Conservation (phyloP, 352 stramenopile species). For the Phytophthora colocasiae region DNA sequence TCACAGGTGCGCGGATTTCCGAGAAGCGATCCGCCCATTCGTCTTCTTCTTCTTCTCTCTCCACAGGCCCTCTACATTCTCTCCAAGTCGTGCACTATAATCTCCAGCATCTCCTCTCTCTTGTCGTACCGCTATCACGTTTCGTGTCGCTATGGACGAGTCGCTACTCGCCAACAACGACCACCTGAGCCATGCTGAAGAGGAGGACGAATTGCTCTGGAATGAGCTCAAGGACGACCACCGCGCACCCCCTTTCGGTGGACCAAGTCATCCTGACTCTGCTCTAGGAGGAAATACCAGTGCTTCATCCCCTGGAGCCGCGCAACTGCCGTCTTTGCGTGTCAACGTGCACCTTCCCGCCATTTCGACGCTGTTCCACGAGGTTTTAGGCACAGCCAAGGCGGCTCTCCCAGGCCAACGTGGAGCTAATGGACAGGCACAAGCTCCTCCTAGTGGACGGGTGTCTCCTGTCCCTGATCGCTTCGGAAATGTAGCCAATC, state of each 20-base stretch:
- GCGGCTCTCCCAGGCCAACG: conserved; percentile 40
- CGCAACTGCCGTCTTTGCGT: conserved; percentile 65
- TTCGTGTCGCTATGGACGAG: conserved; percentile 58
- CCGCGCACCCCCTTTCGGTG: conserved; percentile 33
- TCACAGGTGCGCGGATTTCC: conserved; percentile 9
- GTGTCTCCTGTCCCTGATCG: conserved; percentile 68
- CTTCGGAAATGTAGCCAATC: conserved; percentile 76
- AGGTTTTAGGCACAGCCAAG: conserved; percentile 65
- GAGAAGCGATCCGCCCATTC: conserved; percentile 14
- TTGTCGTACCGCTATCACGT: not conserved
- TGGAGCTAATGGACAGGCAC: conserved; percentile 13
- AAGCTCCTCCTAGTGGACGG: conserved; percentile 1
- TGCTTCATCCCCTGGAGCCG: conserved; percentile 1
- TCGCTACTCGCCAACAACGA: conserved; percentile 61
- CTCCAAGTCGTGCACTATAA: conserved; percentile 3
- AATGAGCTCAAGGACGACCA: conserved; percentile 79
- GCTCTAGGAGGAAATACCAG: conserved; percentile 35
- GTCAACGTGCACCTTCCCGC: conserved; percentile 77
- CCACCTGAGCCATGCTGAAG: conserved; percentile 35
- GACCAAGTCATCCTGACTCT: conserved; percentile 20
- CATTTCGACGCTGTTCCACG: conserved; percentile 81
- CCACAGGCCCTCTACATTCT: not conserved
- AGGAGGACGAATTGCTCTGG: conserved; percentile 84
- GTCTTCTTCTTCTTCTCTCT: not conserved
- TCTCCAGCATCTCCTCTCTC: conserved; percentile 18